Base-by-base conservation (phyloP, 148 eudicot genomes). In the Persicaria tinctoria region DNA sequence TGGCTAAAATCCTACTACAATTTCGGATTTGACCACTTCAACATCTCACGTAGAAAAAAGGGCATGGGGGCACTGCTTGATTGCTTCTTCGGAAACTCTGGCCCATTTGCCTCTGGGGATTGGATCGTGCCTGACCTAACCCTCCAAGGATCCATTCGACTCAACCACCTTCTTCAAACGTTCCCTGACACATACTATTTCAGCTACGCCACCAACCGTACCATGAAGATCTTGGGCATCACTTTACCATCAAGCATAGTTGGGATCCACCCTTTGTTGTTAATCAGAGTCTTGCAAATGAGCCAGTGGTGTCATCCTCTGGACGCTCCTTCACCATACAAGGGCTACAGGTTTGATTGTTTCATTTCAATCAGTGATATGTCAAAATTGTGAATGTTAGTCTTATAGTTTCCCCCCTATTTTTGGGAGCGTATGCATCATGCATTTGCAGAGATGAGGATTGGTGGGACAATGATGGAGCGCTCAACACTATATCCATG, bases 381-480 rank as follows among this genome's bases (percentile, higher is more conserved):
- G 41, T 32, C 41, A 1, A 32, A 32, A 32, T 2, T 32, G 41
- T 32, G 41, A 32, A 32, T 32, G 41, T 1, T 32, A 32, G 2
- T 32, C 41, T 32, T 32, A 32, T 32, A 32, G 41, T 32, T 32
- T 32, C 41, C 41, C 3, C 41, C 41, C 41, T 2, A 1, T 32
- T 32, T 32, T 32, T 32, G 41, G 41, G 41, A 32, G 41, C 41
- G 41, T 32, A 32, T 32, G 41, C 41, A 32, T 32, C 41, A 32
- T 12, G 17, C 73, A 46, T 41, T 50, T 83, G 73, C 88, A 94
- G 98, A 85, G 98, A 94, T 77, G 96, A 91, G 81, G 96, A 94
- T 71, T 94, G 97, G 98, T 87, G 96, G 96, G 98, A 94, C 77
- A 94, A 94, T 77, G 98, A 94, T 74, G 98, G 98, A 72, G 97